A percentile compares a stretch with the other conserved stretches of the same genome.
These are phyloP conservation scores for Xylariales sp. DNA, from an alignment of 2,329 filamentous ascomycete genomes.

Conservation along the genomic window DNA sequence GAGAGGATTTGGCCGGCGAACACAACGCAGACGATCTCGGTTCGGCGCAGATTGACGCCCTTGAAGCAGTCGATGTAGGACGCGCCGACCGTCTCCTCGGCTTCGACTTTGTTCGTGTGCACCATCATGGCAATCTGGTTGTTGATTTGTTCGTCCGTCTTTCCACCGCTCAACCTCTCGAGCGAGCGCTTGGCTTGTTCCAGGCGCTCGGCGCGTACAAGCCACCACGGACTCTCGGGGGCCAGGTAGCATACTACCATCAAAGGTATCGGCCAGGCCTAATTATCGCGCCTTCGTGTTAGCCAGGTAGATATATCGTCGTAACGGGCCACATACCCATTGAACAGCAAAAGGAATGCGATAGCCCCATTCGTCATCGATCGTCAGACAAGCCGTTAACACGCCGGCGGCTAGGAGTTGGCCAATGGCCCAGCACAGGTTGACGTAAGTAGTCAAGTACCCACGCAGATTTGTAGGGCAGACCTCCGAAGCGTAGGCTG, in stretches of 20 bases:
- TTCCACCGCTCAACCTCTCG: conserved; percentile 49
- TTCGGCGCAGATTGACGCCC: conserved; percentile 57
- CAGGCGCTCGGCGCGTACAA: conserved; percentile 54
- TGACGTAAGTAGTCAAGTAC: conserved; percentile 58
- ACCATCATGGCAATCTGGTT: conserved; percentile 58
- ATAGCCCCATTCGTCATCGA: conserved; percentile 55
- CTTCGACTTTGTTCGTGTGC: conserved; percentile 58
- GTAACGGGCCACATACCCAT: conserved; percentile 49
- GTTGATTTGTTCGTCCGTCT: conserved; percentile 51
- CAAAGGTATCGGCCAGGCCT: conserved; percentile 56
- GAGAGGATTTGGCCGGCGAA: conserved; percentile 52
- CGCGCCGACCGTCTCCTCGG: conserved; percentile 53
- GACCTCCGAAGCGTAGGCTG: conserved; percentile 53
- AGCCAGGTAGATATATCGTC: not conserved
- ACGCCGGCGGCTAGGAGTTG: conserved; percentile 57
- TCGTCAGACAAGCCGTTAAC: conserved; percentile 52
- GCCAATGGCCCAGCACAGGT: conserved; percentile 60
- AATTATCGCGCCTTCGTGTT: not conserved
- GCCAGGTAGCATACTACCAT: conserved; percentile 55
- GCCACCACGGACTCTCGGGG: conserved; percentile 61
- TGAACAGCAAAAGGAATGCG: conserved; percentile 58
- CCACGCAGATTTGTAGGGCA: conserved; percentile 50
- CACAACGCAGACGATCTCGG: conserved; percentile 56
- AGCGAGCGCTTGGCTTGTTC: conserved; percentile 53
- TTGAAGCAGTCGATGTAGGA: conserved; percentile 62